Base-by-base conservation (phyloP, 129 eudicot genomes). In the Chrysanthemum seticuspe region DNA sequence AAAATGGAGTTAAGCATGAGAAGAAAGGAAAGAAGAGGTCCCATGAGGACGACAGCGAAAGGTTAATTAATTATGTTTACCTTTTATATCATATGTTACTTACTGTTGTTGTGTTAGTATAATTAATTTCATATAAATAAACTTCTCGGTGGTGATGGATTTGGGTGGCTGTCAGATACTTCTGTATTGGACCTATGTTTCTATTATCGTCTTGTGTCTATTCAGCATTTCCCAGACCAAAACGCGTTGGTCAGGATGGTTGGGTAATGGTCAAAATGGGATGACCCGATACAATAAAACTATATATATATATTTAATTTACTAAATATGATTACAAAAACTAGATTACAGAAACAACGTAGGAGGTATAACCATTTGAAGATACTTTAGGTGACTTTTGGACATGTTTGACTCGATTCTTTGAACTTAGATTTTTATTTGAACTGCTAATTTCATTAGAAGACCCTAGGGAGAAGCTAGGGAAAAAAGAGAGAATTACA, bases 11-110 rank as follows among this genome's bases (percentile, higher is more conserved):
- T 76, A 71, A 80, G 62, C 78, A 88, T 79, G 89, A 84, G 71
- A 92, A 92, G 81, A 86, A 93, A 11, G 97, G 97, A 61, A 94
- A 80, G 70, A 94, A 94, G 79, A 80, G 98, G 58, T 64, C 91
- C 75, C 98, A 74, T 68, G 76, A 65, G 68, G 97, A 88, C 31
- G 98, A 94, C 81, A 94, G 86, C 40, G 98, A 94, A 79, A 94
- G 98, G 97, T 77, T 25, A 69, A 49, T 19, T 50, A 60, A 6
- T 51, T 80, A 58, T 14, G 52, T 65, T 23, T 9, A 10, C n/a
- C 54, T 68, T 31, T 54, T 25, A 4, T 21, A 16, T 7, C 27
- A 12, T 15, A n/a, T 27, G 5, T 49, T 29, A 8, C 5, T 50
- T 40, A 4, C 18, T 34, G 5, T n/a, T 16, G 54, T 44, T 40